Conservation (phyloP, 495 filamentous ascomycete species). For the Lasiosphaeris hirsuta region DNA sequence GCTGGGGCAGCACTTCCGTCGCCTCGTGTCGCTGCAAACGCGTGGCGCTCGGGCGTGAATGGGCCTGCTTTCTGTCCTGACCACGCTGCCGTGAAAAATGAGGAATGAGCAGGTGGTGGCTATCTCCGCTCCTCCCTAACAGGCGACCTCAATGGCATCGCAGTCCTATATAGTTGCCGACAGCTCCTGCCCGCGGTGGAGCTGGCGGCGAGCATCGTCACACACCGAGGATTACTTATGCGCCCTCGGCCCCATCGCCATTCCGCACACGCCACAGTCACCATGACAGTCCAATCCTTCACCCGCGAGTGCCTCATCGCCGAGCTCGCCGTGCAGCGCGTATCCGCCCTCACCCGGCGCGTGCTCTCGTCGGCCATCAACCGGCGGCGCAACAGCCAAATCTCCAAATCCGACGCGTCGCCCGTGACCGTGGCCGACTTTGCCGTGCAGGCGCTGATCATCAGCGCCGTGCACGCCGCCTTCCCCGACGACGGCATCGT, state of each 20-base stretch:
- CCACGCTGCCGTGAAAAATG: background rate
- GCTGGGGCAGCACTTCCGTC: no score
- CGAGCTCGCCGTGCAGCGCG: conserved; percentile 52
- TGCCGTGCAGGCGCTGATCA: conserved; percentile 54
- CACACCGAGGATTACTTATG: no score
- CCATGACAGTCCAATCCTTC: conserved; percentile 27
- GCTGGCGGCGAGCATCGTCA: no score
- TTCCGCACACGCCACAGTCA: background rate
- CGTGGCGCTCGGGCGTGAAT: background rate
- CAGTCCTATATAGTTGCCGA: background rate
- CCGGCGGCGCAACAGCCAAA: conserved; percentile 16
- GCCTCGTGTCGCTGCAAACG: background rate
- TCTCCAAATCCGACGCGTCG: conserved; percentile 51
- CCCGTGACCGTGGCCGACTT: conserved; percentile 59
- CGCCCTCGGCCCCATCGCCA: background rate
- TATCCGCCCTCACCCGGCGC: conserved; percentile 50
- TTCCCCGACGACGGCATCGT: conserved; percentile 53
- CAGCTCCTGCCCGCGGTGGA: background rate
- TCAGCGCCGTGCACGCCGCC: conserved; percentile 46
- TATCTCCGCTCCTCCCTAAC: background rate
- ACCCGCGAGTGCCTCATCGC: conserved; percentile 49
- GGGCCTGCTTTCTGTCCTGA: background rate
- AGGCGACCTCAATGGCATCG: background rate
- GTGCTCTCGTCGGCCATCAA: conserved; percentile 34
- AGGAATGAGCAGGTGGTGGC: background rate